Percentiles rank a stretch among this genome's conserved stretches.
Conservation (phyloP, 805 yeast species). For the Teunomyces pallodes region DNA sequence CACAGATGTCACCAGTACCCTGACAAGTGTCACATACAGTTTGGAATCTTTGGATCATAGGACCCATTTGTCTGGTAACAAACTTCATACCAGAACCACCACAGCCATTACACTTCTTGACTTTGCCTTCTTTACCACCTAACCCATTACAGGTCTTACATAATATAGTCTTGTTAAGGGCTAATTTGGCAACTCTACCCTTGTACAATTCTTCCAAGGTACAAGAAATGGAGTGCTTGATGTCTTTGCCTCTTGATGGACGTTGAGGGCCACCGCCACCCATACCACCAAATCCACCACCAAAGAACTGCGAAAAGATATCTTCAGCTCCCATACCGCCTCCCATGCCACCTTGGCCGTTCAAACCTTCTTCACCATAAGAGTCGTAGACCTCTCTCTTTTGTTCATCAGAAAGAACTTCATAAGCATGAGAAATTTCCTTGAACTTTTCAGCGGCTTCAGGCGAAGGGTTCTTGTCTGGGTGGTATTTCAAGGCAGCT, state of each 20-base stretch:
- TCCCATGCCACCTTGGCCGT: constrained; percentile 67
- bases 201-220: constrained; percentile 90
- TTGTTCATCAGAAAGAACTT: constrained; percentile 79
- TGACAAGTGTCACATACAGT: constrained; percentile 88
- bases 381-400: constrained; percentile 88
- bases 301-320: constrained; percentile 78
- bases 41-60: constrained; percentile 97
- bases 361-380: constrained; percentile 90
- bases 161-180: constrained; percentile 84
- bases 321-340: constrained; percentile 67
- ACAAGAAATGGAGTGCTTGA: constrained; percentile 82
- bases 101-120: constrained; percentile 83
- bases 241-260: constrained; percentile 87
- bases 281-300: constrained; percentile 57
- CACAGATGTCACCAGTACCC: constrained; percentile 88
- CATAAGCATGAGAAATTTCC: constrained; percentile 85
- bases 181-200: constrained; percentile 92
- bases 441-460: constrained; percentile 96
- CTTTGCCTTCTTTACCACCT: constrained; percentile 93
- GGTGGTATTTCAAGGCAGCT: constrained; percentile 77
- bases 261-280: constrained; percentile 64
- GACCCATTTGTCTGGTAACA: constrained; percentile 98
- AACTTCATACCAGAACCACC: constrained; percentile 89
- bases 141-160: constrained; percentile 90
- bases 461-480: constrained; percentile 78